phyloP scores from a whole-genome alignment of 345 rosid species.

The Citrus trifoliata region DNA sequence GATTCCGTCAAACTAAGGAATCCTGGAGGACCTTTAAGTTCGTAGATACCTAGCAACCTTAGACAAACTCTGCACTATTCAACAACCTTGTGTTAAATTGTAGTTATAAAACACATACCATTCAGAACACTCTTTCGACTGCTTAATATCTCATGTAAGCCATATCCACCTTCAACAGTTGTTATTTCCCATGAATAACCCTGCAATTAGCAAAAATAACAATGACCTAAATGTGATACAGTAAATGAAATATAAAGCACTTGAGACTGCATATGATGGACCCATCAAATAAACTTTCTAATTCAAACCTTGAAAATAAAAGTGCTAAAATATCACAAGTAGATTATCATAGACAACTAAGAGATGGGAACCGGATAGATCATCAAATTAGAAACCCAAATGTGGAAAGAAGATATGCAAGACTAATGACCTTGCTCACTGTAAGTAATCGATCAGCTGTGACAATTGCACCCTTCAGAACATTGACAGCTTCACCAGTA shows the following conservation, averaged over 20 bases:
- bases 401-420: not conserved
- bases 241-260: not conserved
- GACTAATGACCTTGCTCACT: conserved; percentile 79
- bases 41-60: not conserved
- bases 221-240: not conserved
- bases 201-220: conserved; percentile 34
- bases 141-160: conserved; percentile 67
- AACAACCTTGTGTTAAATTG: not conserved
- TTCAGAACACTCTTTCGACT: conserved; percentile 73
- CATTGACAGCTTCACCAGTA: conserved; percentile 93
- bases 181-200: conserved; percentile 99
- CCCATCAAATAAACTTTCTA: not conserved
- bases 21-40: not conserved
- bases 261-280: not conserved
- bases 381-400: not conserved
- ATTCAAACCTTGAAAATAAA: not conserved
- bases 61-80: not conserved
- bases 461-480: conserved; percentile 94
- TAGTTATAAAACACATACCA: conserved; percentile 40
- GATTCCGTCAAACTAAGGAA: not conserved
- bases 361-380: not conserved
- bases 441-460: conserved; percentile 88
- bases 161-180: conserved; percentile 92
- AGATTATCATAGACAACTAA: not conserved
- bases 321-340: not conserved